Evolutionary conservation across 257 asterid species (phyloP), one percentile per base, ranked within the genome.

Genomic region (Scutellaria barbata): DNA sequence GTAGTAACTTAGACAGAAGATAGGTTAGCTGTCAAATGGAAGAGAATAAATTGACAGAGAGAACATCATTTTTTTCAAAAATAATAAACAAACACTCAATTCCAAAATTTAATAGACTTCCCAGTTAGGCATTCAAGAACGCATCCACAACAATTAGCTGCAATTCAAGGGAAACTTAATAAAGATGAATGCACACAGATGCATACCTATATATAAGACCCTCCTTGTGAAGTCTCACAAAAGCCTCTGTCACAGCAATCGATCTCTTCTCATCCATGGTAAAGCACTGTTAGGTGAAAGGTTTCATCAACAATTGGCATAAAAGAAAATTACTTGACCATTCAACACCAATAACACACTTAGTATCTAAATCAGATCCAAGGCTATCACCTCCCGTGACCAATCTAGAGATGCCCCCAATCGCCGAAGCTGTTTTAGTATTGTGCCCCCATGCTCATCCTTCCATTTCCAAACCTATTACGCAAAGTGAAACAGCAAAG

Each of bases 391-490:
- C 96, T 93, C 98, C 11, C 97, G 97, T 5, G 98, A 93, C 98
- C 98, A 92, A 69, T 81, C 86, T 16, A 81, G 66, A 41, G 98
- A 94, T 51, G 98, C 96, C 76, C 98, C 98, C 79, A 94, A 73
- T 71, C 95, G 86, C 45, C 97, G 89, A 43, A 94, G 90, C 77
- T 94, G 99, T 64, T 83, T 73, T 71, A 94, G 78, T 61, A 94
- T 94, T 30, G 96, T 94, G 65, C 99, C 96, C 40, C 99, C 99
- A 51, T 89, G 78, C 76, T 87, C 89, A 55, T 85, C 48, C 87
- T 91, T 94, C 99, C 99, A 91, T 66, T 89, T 85, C 99, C 99
- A 91, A 47, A 89, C 97, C 98, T 94, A 75, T 71, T 48, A 69
- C 53, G 33, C 58, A 63, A 69, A 57, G 71, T 64, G 30, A 56